phyloP scores from a whole-genome alignment of 2,329 filamentous ascomycete genomes.

The Fusarium pseudonygamai region DNA sequence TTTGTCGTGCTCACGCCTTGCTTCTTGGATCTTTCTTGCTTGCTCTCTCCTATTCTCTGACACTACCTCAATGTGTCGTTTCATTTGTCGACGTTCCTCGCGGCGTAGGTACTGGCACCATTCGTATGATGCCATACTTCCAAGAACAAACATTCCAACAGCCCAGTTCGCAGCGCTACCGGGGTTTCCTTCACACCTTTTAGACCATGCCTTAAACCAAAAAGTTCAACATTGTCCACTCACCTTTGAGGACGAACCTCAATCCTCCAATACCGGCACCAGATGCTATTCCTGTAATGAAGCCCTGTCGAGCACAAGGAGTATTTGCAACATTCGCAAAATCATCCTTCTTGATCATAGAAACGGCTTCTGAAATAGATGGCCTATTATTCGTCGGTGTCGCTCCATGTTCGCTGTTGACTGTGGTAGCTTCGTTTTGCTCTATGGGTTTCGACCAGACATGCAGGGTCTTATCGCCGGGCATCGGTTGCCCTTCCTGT shows the following conservation, averaged over 20 bases:
- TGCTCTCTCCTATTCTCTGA: constrained; percentile 61
- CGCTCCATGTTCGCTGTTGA: constrained; percentile 31
- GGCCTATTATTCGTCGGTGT: constrained; percentile 45
- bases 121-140: constrained; percentile 80
- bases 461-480: constrained; percentile 47
- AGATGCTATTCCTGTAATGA: constrained; percentile 83
- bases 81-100: constrained; percentile 84
- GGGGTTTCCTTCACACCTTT: constrained; percentile 44
- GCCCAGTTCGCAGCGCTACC: constrained; percentile 81
- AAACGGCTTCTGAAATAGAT: constrained; percentile 68
- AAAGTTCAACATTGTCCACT: constrained; percentile 36
- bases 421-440: constrained; percentile 28
- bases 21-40: constrained; percentile 57
- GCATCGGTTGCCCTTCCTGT: constrained; percentile 39
- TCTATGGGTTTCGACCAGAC: constrained; percentile 51
- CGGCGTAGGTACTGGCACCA: constrained; percentile 81
- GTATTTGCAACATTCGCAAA: constrained; percentile 78
- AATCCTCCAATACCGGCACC: constrained; percentile 81
- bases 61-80: constrained; percentile 77
- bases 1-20: constrained; percentile 48
- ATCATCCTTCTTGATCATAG: constrained; percentile 73
- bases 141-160: constrained; percentile 77
- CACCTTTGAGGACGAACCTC: constrained; percentile 80
- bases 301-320: constrained; percentile 84
- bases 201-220: constrained; percentile 5